These are phyloP conservation scores for Inga oerstediana DNA, from an alignment of 306 rosid species.

Conservation along the genomic window DNA sequence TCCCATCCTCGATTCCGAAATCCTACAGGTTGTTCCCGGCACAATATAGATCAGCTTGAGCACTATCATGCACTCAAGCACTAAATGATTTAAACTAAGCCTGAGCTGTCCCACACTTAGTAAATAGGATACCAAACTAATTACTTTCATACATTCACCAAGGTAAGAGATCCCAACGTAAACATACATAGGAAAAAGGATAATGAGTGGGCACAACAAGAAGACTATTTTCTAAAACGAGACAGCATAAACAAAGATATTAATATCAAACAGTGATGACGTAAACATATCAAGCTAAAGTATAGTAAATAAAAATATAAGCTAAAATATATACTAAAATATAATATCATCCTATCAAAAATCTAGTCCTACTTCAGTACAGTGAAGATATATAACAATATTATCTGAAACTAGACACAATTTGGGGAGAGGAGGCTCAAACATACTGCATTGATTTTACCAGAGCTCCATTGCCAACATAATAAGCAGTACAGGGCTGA, in stretches of 20 bases:
- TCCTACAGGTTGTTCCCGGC: neutral
- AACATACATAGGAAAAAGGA: conserved; percentile 9
- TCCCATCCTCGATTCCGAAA: neutral
- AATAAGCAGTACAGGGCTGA: conserved; percentile 11
- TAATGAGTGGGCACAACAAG: neutral
- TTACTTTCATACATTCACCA: neutral
- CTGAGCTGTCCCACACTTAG: neutral
- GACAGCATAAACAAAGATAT: neutral
- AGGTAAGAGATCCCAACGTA: conserved; percentile 6
- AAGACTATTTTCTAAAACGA: neutral
- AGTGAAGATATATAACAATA: conserved; percentile 10
- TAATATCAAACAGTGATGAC: neutral
- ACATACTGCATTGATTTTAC: conserved; percentile 2
- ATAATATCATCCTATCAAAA: neutral
- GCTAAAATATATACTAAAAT: neutral
- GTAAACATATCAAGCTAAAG: neutral
- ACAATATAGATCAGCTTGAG: conserved; percentile 7
- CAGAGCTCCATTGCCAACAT: neutral
- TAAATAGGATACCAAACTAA: conserved; percentile 6
- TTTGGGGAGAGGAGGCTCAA: neutral
- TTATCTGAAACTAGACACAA: conserved; percentile 9
- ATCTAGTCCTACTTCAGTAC: neutral
- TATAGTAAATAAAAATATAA: neutral
- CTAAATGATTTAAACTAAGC: conserved; percentile 7
- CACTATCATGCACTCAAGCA: conserved; percentile 5